These are phyloP conservation scores for Grosmannia serpens DNA, from an alignment of 2,329 filamentous ascomycete species.

Conservation along the genomic window DNA sequence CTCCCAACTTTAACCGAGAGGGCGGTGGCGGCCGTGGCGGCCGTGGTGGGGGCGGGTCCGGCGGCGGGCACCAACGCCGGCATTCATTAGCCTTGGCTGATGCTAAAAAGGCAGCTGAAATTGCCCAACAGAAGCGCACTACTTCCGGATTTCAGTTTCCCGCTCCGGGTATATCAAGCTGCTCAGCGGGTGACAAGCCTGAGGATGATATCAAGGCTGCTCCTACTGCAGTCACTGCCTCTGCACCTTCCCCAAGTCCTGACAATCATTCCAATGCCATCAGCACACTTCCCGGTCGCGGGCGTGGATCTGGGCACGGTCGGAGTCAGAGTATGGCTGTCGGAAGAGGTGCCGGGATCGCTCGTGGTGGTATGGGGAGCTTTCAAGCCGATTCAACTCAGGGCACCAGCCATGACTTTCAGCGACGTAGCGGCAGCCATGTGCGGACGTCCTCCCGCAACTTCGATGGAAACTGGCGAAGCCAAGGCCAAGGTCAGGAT, in stretches of 20 bases:
- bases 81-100: constrained; percentile 92
- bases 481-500: constrained; percentile 58
- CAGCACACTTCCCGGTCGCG: constrained; percentile 26
- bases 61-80: constrained; percentile 76
- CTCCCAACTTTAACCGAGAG: constrained; percentile 49
- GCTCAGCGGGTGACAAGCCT: constrained; percentile 45
- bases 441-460: constrained; percentile 77
- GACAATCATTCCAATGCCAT: not conserved
- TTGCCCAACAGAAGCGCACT: constrained; percentile 93
- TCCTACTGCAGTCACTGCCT: constrained; percentile 10
- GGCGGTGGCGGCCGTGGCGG: constrained; percentile 40
- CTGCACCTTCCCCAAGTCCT: constrained; percentile 22
- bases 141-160: constrained; percentile 94
- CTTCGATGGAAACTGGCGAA: constrained; percentile 97
- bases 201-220: constrained; percentile 35
- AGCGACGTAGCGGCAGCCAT: constrained; percentile 63
- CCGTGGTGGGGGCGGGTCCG: constrained; percentile 46
- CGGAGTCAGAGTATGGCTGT: constrained; percentile 88
- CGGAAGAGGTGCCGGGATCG: constrained; percentile 52
- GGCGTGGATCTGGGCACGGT: constrained; percentile 49
- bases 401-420: constrained; percentile 46
- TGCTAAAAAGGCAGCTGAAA: constrained; percentile 92
- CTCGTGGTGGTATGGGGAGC: constrained; percentile 46
- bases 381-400: constrained; percentile 41
- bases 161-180: constrained; percentile 53